Base-by-base conservation (phyloP, 108 stramenopile genomes). In the Conticribra guillardii region DNA sequence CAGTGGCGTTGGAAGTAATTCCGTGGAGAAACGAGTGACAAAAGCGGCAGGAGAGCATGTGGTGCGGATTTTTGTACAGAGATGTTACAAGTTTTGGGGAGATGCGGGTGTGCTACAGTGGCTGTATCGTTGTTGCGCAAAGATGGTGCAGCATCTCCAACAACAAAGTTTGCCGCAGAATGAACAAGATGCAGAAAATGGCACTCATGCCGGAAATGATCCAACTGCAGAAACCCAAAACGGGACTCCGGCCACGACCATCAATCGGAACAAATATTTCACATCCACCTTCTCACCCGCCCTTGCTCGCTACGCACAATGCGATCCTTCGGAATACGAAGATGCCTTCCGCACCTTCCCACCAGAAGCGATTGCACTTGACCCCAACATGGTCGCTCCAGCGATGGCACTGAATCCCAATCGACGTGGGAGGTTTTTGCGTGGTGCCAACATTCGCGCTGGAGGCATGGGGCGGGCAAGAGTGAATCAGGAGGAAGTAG, bases 341-440 rank as follows among this genome's bases (percentile, higher is more conserved):
- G 87, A 85, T 60, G 55, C 72, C 21, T 83, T 92, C 33, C 82
- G 80, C 60, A 82, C 79, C 1, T 84, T 92, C 56, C 91, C 93
- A 2, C 85, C 83, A 2, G 93, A 95, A 45, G 89, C 82, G 14
- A 90, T 91, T 55, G 85, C 87, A 1, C 47, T 94, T 32, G 83
- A 94, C 78, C 84, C 80, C 11, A 83, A 73, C 37, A 57, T 91
- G 33, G 80, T 94, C 9, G 89, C 74, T 17, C 84, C 84, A 31
- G 89, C 93, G n/a, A 73, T 94, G 74, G 76, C 27, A 34, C 54
- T 88, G 18, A 80, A 85, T 37, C 75, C 87, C 7, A 87, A 90
- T 81, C 81, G 90, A 21, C 81, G 84, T 23, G 66, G 78, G 30
- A 59, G 90, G 31, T 82, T 91, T 37, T 49, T 89, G 49, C 76